A percentile compares a stretch with the other conserved stretches of the same genome.
These are phyloP conservation scores for Colletotrichum sidae DNA, from an alignment of 2,329 filamentous ascomycete genomes.

Conservation along the genomic window DNA sequence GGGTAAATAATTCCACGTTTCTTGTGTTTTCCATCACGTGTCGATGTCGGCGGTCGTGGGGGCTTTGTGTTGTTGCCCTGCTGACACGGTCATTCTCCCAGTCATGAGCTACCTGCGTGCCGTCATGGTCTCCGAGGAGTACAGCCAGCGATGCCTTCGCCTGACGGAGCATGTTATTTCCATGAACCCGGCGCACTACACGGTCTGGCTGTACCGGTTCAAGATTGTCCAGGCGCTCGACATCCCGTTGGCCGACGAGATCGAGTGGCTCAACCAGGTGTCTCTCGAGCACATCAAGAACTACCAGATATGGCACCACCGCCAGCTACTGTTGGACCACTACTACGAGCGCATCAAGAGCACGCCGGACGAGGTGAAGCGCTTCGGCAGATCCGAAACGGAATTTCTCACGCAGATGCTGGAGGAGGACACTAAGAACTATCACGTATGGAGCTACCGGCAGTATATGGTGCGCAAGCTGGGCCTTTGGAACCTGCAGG, in stretches of 20 bases:
- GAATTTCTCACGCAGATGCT: conserved; percentile 86
- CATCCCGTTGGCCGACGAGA: conserved; percentile 75
- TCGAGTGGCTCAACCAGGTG: conserved; percentile 87
- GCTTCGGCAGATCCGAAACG: conserved; percentile 73
- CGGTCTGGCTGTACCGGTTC: conserved; percentile 96
- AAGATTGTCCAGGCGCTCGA: conserved; percentile 77
- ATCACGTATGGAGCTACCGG: conserved; percentile 97
- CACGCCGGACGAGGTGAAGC: conserved; percentile 60
- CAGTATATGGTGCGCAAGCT: conserved; percentile 75
- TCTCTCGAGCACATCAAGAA: conserved; percentile 92
- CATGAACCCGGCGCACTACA: conserved; percentile 98
- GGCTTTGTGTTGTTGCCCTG: background rate
- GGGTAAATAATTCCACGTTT: conserved; percentile 55
- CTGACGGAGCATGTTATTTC: conserved; percentile 91
- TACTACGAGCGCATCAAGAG: conserved; percentile 70
- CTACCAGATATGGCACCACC: conserved; percentile 95
- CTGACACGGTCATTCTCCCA: conserved; percentile 43
- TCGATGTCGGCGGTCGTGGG: background rate
- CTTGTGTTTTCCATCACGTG: conserved; percentile 1
- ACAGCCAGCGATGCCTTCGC: conserved; percentile 79
- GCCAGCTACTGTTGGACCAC: conserved; percentile 72
- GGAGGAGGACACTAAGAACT: conserved; percentile 91
- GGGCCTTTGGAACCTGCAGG: conserved; percentile 76
- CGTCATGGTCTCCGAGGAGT: conserved; percentile 89
- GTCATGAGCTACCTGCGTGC: conserved; percentile 94